Percentiles rank a stretch among this genome's conserved stretches.
Evolutionary conservation across 805 yeast species (phyloP).

Genomic region (Ogataea parapolymorpha): DNA sequence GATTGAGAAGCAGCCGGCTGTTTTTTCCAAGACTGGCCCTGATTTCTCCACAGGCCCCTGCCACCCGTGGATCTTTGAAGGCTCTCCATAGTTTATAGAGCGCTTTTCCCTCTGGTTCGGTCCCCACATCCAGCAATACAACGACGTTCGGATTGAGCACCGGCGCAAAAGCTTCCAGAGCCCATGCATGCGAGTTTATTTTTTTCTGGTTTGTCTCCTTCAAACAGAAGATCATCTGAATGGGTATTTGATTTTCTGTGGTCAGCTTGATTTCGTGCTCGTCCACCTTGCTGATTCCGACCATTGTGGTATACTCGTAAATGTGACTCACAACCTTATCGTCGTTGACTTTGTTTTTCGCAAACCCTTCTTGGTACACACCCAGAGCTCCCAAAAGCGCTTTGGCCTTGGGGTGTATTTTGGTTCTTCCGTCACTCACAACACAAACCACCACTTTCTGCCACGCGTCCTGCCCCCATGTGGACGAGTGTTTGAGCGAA

Average conservation of each 20-base stretch:
- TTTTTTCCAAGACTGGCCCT: constrained; percentile 72
- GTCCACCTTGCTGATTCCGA: constrained; percentile 69
- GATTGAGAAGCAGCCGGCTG: constrained; percentile 57
- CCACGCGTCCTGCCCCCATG: constrained; percentile 98
- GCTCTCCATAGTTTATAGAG: constrained; percentile 88
- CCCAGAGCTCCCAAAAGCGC: constrained; percentile 85
- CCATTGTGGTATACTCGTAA: constrained; percentile 90
- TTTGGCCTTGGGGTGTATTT: constrained; percentile 73
- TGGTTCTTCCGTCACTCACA: constrained; percentile 88
- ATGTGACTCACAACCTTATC: constrained; percentile 80
- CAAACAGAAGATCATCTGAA: constrained; percentile 83
- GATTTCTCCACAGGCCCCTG: constrained; percentile 98
- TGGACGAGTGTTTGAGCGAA: constrained; percentile 55
- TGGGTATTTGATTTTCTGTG: constrained; percentile 67
- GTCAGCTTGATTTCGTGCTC: constrained; percentile 60
- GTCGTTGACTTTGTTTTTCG: constrained; percentile 85
- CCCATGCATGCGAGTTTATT: constrained; percentile 96
- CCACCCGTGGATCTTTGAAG: constrained; percentile 74
- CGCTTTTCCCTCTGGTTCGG: constrained; percentile 82
- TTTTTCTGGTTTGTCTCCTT: constrained; percentile 87
- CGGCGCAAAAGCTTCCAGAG: constrained; percentile 88
- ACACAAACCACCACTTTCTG: constrained; percentile 86
- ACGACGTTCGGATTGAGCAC: constrained; percentile 78
- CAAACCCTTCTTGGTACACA: constrained; percentile 92
- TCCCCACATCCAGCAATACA: constrained; percentile 88